Base-by-base conservation (phyloP, 345 rosid species). In the Populus euphratica region DNA sequence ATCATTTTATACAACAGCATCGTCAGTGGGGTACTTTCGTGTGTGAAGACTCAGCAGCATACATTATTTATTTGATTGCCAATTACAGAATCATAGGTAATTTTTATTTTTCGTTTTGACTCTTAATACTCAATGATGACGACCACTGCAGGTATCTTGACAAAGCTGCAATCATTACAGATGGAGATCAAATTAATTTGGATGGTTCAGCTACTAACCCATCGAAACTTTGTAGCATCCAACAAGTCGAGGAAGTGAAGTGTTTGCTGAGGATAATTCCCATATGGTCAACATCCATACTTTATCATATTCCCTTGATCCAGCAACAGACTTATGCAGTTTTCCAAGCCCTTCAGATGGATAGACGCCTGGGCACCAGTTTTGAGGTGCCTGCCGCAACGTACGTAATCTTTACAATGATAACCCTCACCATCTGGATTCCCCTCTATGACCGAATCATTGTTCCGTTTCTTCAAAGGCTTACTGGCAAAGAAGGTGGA, bases 191-290 rank as follows among this genome's bases (percentile, higher is more conserved):
- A 72, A 54, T 90, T 75, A 82, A 87, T 35, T n/a, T 38, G 7
- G 88, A 91, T 12, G 93, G 92, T 0, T 85, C 91, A 2, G 77
- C 92, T 2, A 50, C 52, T 0, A 67, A 88, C 52, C 90, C 92
- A n/a, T 91, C 92, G 93, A 86, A 68, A 29, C 89, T 91, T 0
- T 91, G 93, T 50, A 87, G 93, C 84, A 43, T 87, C 75, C 93
- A 91, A 43, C 93, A 91, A 84, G 89, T 88, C 29, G 93, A 91
- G 71, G 92, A 91, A 85, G 86, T 80, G 77, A 91, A 91, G 81
- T 91, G 92, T 39, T 65, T 86, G 74, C 16, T 85, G 62, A 80
- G 91, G 25, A 85, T 90, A 66, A 78, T 91, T 41, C 93, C 93
- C 23, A 83, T 91, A 73, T 90, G 93, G 96, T 76, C 83, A 41